Base-by-base conservation (phyloP, 805 yeast genomes). In the Saccharomyces kudriavzevii region DNA sequence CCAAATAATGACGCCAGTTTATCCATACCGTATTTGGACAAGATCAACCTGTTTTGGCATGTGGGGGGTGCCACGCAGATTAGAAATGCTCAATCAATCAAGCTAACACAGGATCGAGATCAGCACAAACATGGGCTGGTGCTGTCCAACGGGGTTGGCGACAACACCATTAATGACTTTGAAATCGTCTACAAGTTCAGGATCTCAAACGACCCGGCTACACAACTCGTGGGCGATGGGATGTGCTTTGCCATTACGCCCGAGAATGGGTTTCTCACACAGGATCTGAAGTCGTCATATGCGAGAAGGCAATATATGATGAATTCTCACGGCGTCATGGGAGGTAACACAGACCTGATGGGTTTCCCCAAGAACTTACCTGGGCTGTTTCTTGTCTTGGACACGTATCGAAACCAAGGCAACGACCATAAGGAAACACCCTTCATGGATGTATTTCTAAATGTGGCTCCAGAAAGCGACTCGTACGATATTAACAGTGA, bases 131-230 rank as follows among this genome's bases (percentile, higher is more conserved):
- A 59, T 40, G 71, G 71, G 17, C 40, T 59, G 8, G 48, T 67
- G 20, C 54, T 67, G 24, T 67, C 71, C 20, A 67, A 66, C 53
- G 70, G 69, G 2, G 53, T 66, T 31, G 71, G 71, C 24, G 71
- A 67, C 51, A 66, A 65, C 53, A 58, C 54, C n/a, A 64, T 67
- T 22, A 61, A 66, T 58, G 66, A 67, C 54, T 66, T 66, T 50
- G 71, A 67, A 54, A 56, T 58, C 8, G 54, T 53, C 5, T 59
- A 60, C 8, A 57, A 55, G 26, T 63, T 67, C 49, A 60, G 54
- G 20, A 50, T 61, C 10, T 54, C 56, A 13, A 28, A 47, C 43
- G 31, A 45, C 49, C 52, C 26, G 40, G 30, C 22, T 43, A 28
- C 25, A 22, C 40, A 51, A 20, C 47, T 47, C 14, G 47, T 55